A percentile compares a stretch with the other conserved stretches of the same genome.
phyloP scores from a whole-genome alignment of 2,329 filamentous ascomycete genomes.

The Clarireedia paspali region DNA sequence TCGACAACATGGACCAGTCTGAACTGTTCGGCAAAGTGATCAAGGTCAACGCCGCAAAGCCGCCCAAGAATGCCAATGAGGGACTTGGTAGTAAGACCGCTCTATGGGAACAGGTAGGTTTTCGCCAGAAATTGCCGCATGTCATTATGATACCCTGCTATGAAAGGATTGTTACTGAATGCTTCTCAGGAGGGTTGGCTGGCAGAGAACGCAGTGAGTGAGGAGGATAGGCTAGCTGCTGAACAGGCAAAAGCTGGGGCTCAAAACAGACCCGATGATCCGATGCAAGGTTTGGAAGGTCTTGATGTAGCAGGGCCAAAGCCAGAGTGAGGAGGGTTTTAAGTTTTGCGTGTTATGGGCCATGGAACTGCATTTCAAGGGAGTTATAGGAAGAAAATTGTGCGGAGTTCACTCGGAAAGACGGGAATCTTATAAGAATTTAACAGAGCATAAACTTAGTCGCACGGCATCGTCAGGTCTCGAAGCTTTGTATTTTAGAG shows the following conservation, averaged over 20 bases:
- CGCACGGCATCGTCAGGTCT: neutral
- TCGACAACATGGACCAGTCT: slow-evolving; percentile 98
- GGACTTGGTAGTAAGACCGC: slow-evolving; percentile 89
- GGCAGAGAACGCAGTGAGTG: slow-evolving; percentile 75
- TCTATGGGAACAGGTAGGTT: slow-evolving; percentile 84
- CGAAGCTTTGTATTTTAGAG: slow-evolving; percentile 17
- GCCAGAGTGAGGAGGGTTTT: slow-evolving; percentile 46
- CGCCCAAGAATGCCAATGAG: slow-evolving; percentile 80
- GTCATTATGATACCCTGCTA: neutral
- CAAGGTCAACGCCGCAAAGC: slow-evolving; percentile 86
- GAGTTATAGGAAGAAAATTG: slow-evolving; percentile 16
- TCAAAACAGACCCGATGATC: slow-evolving; percentile 59
- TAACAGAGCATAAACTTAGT: neutral
- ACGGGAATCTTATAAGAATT: neutral
- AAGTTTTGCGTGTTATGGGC: neutral
- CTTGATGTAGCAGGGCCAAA: slow-evolving; percentile 92
- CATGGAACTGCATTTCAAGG: slow-evolving; percentile 13
- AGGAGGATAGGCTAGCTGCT: slow-evolving; percentile 62
- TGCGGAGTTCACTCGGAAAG: slow-evolving; percentile 6
- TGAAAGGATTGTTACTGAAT: slow-evolving; percentile 10
- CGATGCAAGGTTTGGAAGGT: slow-evolving; percentile 92
- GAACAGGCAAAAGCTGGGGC: slow-evolving; percentile 45
- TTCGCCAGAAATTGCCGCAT: neutral
- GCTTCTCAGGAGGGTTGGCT: slow-evolving; percentile 77
- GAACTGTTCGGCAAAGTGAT: slow-evolving; percentile 90